Evolutionary conservation across 2,329 filamentous ascomycete genomes (phyloP).

Genomic region (Lizonia empirigonia): DNA sequence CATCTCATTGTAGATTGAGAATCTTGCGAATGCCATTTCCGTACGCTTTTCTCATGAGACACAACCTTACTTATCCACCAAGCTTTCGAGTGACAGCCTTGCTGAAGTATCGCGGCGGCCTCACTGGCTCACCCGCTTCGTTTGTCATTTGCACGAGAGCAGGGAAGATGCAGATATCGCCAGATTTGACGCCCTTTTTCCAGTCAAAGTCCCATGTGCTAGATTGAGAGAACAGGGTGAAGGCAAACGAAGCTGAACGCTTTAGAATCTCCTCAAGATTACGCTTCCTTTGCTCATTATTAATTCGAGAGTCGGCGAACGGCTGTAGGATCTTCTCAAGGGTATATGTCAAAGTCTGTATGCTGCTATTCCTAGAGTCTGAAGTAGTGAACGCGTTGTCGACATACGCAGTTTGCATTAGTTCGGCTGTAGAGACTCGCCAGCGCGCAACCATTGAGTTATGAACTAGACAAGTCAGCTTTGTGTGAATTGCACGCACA

Average conservation of each 20-base stretch:
- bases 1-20: too few relatives aligned
- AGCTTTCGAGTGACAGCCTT: conserved; percentile 36
- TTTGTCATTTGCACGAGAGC: conserved; percentile 42
- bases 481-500: background rate
- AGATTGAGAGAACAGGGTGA: conserved; percentile 45
- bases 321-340: conserved; percentile 38
- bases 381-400: conserved; percentile 30
- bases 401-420: conserved; percentile 35
- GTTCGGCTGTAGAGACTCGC: conserved; percentile 40
- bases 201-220: conserved; percentile 44
- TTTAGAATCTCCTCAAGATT: conserved; percentile 47
- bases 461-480: conserved; percentile 20
- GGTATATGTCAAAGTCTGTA: conserved; percentile 24
- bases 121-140: conserved; percentile 36
- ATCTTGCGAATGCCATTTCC: too few relatives aligned
- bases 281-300: conserved; percentile 33
- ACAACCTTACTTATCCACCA: conserved; percentile 22
- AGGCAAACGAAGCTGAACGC: conserved; percentile 42
- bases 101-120: conserved; percentile 36
- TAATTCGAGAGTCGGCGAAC: conserved; percentile 34
- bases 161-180: conserved; percentile 44
- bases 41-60: too few relatives aligned
- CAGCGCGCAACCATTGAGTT: conserved; percentile 32
- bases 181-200: conserved; percentile 30
- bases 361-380: conserved; percentile 34